Percentiles rank a stretch among this genome's conserved stretches.
Conservation (phyloP, 106 monocot species). For the Dactylorhiza incarnata region DNA sequence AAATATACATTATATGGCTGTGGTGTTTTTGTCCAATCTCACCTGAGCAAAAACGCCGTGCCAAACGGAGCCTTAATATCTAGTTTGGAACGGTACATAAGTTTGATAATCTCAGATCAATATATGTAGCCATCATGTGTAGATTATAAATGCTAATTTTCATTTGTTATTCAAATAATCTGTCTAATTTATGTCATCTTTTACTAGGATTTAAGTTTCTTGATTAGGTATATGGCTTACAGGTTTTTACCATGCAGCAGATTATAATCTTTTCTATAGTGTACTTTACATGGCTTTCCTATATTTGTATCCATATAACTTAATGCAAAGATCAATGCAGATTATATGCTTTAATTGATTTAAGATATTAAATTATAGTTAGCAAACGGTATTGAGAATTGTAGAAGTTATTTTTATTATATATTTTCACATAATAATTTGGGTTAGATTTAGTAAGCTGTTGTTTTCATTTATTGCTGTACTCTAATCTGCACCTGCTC, state of each 20-base stretch:
- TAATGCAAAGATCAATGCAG: background rate
- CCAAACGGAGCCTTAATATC: too few species aligned
- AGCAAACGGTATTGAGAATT: background rate
- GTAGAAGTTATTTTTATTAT: background rate
- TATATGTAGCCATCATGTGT: background rate
- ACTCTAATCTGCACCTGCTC: too few species aligned
- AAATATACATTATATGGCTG: too few species aligned
- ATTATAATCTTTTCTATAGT: too few species aligned
- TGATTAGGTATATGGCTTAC: background rate
- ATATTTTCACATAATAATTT: background rate
- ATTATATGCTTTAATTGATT: background rate
- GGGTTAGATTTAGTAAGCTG: background rate
- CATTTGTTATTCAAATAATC: background rate
- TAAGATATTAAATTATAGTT: background rate
- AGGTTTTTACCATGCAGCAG: too few species aligned
- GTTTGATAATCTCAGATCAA: too few species aligned
- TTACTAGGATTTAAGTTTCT: background rate
- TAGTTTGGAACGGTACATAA: too few species aligned
- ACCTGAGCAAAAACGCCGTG: too few species aligned
- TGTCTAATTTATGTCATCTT: background rate
- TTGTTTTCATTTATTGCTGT: background rate
- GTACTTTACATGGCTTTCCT: background rate
- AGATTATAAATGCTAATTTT: background rate
- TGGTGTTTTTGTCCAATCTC: too few species aligned
- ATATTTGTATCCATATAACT: background rate